These are phyloP conservation scores for Solanum gracilifrons DNA, from an alignment of 257 asterid species.

Conservation along the genomic window DNA sequence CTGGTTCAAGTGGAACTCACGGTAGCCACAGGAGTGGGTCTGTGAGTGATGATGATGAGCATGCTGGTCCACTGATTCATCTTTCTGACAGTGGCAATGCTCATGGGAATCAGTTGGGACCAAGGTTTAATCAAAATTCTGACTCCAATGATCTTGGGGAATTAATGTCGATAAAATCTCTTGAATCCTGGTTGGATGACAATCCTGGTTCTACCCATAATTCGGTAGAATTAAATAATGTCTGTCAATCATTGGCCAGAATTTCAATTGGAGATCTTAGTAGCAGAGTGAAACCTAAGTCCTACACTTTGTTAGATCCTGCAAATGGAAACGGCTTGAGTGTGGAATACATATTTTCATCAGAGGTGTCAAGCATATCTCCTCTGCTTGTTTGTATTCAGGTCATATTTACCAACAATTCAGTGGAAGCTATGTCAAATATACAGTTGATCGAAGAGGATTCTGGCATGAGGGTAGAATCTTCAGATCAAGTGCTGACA, in stretches of 20 bases:
- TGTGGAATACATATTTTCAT: conserved; percentile 55
- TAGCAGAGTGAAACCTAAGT: conserved; percentile 61
- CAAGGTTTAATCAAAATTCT: conserved; percentile 21
- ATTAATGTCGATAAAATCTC: conserved; percentile 58
- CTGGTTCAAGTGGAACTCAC: conserved; percentile 41
- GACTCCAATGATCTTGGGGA: conserved; percentile 49
- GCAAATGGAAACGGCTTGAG: conserved; percentile 73
- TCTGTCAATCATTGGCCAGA: conserved; percentile 59
- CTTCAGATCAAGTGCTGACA: conserved; percentile 41
- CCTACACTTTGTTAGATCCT: conserved; percentile 57
- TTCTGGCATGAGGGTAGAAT: conserved; percentile 27
- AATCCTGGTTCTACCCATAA: conserved; percentile 40
- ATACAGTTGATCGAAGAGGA: conserved; percentile 60
- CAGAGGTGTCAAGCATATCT: conserved; percentile 65
- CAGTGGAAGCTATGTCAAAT: conserved; percentile 57
- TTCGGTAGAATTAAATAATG: conserved; percentile 29
- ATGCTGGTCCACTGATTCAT: conserved; percentile 47
- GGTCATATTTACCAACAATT: conserved; percentile 53
- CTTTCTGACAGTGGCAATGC: conserved; percentile 57
- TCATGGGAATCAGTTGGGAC: conserved; percentile 21
- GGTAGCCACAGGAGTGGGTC: conserved; percentile 33
- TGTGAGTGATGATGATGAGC: conserved; percentile 29
- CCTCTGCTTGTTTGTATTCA: conserved; percentile 53
- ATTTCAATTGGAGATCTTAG: conserved; percentile 78
- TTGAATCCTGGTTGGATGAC: conserved; percentile 94